Conservation (phyloP, 2,329 filamentous ascomycete species). For the Pestalotiopsis sp. region DNA sequence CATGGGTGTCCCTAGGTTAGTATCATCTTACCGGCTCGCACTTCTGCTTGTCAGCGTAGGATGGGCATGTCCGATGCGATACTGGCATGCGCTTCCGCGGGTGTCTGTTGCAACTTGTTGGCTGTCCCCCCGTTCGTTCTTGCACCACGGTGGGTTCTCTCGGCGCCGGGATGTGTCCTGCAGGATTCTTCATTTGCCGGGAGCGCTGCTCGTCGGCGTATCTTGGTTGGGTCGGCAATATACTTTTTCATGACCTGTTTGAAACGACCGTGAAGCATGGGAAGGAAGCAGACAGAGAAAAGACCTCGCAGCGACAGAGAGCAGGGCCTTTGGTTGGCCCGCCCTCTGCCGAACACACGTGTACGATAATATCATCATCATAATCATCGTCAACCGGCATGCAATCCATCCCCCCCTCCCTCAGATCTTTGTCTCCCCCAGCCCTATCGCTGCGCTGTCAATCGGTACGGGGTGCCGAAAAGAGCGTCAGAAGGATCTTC, state of each 20-base stretch:
- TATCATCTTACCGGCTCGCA: slow-evolving; percentile 3
- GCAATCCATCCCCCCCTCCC: not conserved
- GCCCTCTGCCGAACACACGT: not conserved
- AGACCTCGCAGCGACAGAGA: not conserved
- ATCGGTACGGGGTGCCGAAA: not conserved
- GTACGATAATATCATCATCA: not conserved
- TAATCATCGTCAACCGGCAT: no score
- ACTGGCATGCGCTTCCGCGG: not conserved
- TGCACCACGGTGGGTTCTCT: not conserved
- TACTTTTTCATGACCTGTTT: not conserved
- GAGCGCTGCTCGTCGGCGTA: not conserved
- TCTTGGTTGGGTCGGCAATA: not conserved
- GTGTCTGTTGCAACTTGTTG: not conserved
- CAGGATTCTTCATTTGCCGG: not conserved
- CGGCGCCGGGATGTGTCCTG: not conserved
- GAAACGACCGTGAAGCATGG: not conserved
- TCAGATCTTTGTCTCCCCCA: not conserved
- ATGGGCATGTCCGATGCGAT: not conserved
- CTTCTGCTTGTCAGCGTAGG: slow-evolving; percentile 2
- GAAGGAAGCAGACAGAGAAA: not conserved
- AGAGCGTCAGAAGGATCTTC: not conserved
- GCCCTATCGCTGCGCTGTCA: not conserved
- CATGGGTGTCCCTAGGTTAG: slow-evolving; percentile 2
- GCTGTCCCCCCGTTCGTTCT: not conserved
- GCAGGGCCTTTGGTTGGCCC: not conserved